Evolutionary conservation across 305 asterid genomes (phyloP), one percentile per base, ranked within the genome.

Genomic region (Salvia sclarea): DNA sequence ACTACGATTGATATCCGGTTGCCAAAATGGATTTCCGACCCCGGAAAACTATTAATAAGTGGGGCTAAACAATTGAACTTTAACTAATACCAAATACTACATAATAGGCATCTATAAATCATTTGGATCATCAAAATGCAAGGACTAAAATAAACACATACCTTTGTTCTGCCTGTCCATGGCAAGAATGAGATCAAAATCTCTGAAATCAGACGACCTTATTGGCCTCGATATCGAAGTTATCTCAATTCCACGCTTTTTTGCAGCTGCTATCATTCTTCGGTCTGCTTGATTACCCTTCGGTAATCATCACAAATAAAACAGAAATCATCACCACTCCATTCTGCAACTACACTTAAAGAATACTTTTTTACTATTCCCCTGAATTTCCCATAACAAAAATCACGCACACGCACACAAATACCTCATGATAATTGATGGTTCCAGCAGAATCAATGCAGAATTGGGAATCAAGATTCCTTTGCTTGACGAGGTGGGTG

Each of bases 201-300:
- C 93, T 75, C 76, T 75, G 71, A 92, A 92, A 80, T 92, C 97
- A 44, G 92, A 82, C 3, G 93, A 80, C 74, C 61, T 85, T 38
- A 92, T 84, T 21, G 95, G 96, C 86, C 96, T 86, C 65, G 95
- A 92, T 54, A 81, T 74, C 21, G 98, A 92, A 53, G 92, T 92
- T 64, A 90, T 86, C 71, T 73, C 93, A 64, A 92, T 75, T n/a
- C 93, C 96, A 70, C 98, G 96, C 68, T 69, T 81, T 71, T 88
- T 88, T 1, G 97, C 84, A 68, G 98, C 92, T 41, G 93, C 91
- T 80, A 85, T 88, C 98, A 90, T 90, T 78, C 98, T 82, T n/a
- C 93, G 80, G 68, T 92, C 98, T n/a, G 98, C 98, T 75, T 76
- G 89, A 75, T 83, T 75, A 8, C 98, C 98, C 98, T 92, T 71